Evolutionary conservation across 306 rosid genomes (phyloP).

Genomic region (Trifolium fragiferum): DNA sequence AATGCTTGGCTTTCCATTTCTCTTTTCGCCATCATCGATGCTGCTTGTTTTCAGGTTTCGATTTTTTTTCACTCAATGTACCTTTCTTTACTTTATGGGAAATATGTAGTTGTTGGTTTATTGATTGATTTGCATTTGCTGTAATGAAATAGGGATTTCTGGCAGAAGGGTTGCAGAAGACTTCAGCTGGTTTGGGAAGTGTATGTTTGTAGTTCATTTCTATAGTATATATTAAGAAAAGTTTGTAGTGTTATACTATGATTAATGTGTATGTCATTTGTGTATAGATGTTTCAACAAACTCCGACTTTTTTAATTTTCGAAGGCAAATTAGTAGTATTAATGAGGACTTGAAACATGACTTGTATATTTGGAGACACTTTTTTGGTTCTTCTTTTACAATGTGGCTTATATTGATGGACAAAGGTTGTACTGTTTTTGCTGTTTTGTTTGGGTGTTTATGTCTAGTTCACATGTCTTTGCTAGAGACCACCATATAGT

Average conservation of each 20-base stretch:
- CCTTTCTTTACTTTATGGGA: neutral
- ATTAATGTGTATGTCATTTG: neutral
- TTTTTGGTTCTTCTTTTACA: neutral
- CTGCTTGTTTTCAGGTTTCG: conserved; percentile 77
- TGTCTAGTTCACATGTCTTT: neutral
- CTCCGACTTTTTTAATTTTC: neutral
- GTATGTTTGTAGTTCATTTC: conserved; percentile 56
- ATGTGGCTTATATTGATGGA: neutral
- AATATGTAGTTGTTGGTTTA: neutral
- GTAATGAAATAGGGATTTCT: conserved; percentile 75
- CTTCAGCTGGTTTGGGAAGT: conserved; percentile 97
- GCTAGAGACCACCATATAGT: conserved; percentile 6
- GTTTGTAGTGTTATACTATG: neutral
- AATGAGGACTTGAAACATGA: neutral
- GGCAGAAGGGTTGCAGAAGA: conserved; percentile 80
- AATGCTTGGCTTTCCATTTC: conserved; percentile 85
- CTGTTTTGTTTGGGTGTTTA: neutral
- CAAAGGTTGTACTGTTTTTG: neutral
- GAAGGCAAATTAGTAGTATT: neutral
- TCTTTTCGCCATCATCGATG: conserved; percentile 81
- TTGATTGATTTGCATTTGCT: conserved; percentile 3
- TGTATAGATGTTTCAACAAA: neutral
- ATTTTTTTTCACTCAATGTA: neutral
- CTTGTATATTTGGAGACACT: neutral
- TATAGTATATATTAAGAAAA: neutral